Conservation (phyloP, 306 rosid genomes). For the Mucuna pruriens region DNA sequence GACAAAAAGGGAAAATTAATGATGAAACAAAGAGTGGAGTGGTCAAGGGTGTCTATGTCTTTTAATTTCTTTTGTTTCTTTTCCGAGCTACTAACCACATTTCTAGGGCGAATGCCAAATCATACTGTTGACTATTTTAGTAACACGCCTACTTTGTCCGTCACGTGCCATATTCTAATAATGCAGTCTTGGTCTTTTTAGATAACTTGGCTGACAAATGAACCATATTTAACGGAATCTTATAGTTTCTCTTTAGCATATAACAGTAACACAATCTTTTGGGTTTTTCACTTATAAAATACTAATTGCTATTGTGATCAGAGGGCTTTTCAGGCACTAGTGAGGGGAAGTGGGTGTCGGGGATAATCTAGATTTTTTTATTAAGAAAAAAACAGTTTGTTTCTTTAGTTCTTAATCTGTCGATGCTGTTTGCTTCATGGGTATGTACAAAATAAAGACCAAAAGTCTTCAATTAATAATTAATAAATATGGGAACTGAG, state of each 20-base stretch:
- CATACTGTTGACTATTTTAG: constrained; percentile 58
- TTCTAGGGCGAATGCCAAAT: constrained; percentile 57
- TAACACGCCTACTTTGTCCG: constrained; percentile 56
- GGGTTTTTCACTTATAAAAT: neutral
- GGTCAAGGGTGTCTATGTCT: neutral
- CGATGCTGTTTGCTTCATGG: constrained; percentile 47
- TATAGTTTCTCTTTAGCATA: neutral
- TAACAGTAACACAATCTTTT: neutral
- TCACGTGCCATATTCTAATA: constrained; percentile 50
- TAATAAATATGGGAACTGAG: neutral
- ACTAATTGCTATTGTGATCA: neutral
- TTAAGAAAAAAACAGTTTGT: constrained; percentile 12
- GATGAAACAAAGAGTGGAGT: constrained; percentile 21
- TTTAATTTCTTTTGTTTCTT: constrained; percentile 26
- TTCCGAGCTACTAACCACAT: constrained; percentile 47
- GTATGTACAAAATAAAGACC: constrained; percentile 39
- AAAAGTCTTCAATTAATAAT: neutral
- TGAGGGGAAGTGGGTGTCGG: neutral
- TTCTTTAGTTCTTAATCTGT: neutral
- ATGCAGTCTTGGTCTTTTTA: constrained; percentile 21
- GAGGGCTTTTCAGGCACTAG: neutral
- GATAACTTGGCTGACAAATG: neutral
- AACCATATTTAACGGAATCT: neutral
- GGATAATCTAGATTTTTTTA: neutral
- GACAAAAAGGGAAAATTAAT: neutral